Base-by-base conservation (phyloP, 2,329 filamentous ascomycete species). In the Chaetothyriales sp. region DNA sequence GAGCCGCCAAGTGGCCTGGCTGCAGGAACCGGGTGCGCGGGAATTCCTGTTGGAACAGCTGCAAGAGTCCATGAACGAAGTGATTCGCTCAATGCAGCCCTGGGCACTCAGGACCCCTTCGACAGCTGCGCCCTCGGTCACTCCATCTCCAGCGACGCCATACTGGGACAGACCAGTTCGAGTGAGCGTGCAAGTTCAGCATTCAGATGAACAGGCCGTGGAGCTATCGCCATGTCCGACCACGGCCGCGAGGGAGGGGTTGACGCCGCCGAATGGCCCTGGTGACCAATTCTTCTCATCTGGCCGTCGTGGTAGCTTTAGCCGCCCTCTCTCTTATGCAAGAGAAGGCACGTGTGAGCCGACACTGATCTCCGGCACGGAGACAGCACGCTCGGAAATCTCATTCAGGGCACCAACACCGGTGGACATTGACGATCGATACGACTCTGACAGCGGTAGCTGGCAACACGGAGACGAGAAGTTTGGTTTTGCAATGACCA, bases 401-500 rank as follows among this genome's bases (percentile, higher is more conserved):
- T 46, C 46, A 0, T 53, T 55, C 42, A 49, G 46, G 10, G 49
- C 46, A 2, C 15, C 53, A 28, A 36, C 50, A 28, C 22, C 32
- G 3, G 19, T 48, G 9, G 52, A 56, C 32, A 50, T 53, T 19
- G 48, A 56, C 50, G 54, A 58, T 49, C 44, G 44, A 18, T 58
- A 53, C 20, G 54, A 53, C 28, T 45, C 51, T 26, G 48, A 55
- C 18, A 53, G 51, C 19, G 36, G 51, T 49, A 58, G 54, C 46
- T 58, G 54, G 56, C 51, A 49, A 28, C 51, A 55, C 20, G 54
- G 54, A 18, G 56, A 58, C 46, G 32, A 39, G 7, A 54, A 56
- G 19, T 48, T 28, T 3, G 56, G 49, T 20, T 50, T 55, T 43
- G 52, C 54, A 19, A 46, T 57, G 7, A 50, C 52, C 26, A 47